Percentiles rank a stretch among this genome's conserved stretches.
Conservation (phyloP, 768 basidiomycete species). For the Suillus paluster region DNA sequence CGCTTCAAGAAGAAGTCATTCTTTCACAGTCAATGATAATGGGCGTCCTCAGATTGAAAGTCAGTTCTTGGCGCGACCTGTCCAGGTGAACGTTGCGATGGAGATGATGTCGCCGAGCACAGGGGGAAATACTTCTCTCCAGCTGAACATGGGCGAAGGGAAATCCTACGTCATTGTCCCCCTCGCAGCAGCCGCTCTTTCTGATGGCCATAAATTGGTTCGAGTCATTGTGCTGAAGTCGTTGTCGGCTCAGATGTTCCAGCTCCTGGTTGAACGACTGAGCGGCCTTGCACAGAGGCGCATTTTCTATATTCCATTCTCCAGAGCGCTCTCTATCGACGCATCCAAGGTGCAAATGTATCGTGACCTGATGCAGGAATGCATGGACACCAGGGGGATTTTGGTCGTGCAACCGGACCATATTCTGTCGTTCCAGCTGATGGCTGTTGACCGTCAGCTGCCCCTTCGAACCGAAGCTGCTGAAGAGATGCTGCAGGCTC, state of each 20-base stretch:
- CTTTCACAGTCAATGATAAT: neutral
- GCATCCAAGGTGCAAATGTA: constrained; percentile 27
- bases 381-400: constrained; percentile 45
- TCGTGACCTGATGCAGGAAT: constrained; percentile 40
- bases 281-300: constrained; percentile 50
- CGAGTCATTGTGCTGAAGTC: constrained; percentile 57
- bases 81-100: constrained; percentile 46
- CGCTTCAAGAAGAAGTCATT: neutral
- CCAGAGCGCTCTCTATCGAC: constrained; percentile 39
- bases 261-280: constrained; percentile 47
- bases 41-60: constrained; percentile 44
- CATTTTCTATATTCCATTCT: constrained; percentile 55
- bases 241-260: constrained; percentile 52
- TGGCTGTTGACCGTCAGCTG: constrained; percentile 45
- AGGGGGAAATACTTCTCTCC: constrained; percentile 43
- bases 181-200: constrained; percentile 42
- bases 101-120: constrained; percentile 51
- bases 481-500: constrained; percentile 27
- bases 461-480: constrained; percentile 9
- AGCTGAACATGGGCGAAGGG: constrained; percentile 65
- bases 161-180: constrained; percentile 56
- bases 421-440: constrained; percentile 53
- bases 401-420: constrained; percentile 58
- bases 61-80: constrained; percentile 45
- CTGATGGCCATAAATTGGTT: constrained; percentile 47